A percentile compares a stretch with the other conserved stretches of the same genome.
phyloP scores from a whole-genome alignment of 2,329 filamentous ascomycete genomes.

The Aspergillus fumigatiaffinis region DNA sequence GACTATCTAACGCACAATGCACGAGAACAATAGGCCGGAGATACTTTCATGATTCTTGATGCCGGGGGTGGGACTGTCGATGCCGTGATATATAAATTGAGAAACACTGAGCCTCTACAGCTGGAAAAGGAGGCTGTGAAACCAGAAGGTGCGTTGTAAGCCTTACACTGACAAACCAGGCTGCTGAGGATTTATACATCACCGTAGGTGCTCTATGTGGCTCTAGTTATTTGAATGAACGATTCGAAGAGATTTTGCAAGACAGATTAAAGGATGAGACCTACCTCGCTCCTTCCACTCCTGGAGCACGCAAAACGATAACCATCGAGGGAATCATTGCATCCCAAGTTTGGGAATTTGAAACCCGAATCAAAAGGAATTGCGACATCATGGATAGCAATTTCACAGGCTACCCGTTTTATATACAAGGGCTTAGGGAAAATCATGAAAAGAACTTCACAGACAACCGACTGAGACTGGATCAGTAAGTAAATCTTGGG shows the following conservation, averaged over 20 bases:
- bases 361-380: background rate
- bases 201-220: slow-evolving; percentile 22
- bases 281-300: background rate
- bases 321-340: slow-evolving; percentile 1
- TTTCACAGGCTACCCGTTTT: background rate
- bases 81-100: slow-evolving; percentile 9
- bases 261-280: slow-evolving; percentile 9
- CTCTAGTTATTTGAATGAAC: slow-evolving; percentile 29
- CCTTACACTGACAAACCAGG: background rate
- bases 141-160: slow-evolving; percentile 10
- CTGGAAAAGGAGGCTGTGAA: slow-evolving; percentile 8
- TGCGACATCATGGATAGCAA: background rate
- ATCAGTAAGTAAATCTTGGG: no score
- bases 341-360: background rate
- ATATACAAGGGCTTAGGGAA: background rate
- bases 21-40: background rate
- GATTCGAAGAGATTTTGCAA: slow-evolving; percentile 17
- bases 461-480: background rate
- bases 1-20: no score
- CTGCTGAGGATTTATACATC: background rate
- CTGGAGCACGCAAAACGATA: background rate
- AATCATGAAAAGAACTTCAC: background rate
- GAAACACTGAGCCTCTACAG: slow-evolving; percentile 2
- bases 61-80: slow-evolving; percentile 12
- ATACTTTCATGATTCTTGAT: slow-evolving; percentile 9